Evolutionary conservation across 2,329 filamentous ascomycete genomes (phyloP), one percentile per base, ranked within the genome.

Genomic region (Zymoseptoria tritici): DNA sequence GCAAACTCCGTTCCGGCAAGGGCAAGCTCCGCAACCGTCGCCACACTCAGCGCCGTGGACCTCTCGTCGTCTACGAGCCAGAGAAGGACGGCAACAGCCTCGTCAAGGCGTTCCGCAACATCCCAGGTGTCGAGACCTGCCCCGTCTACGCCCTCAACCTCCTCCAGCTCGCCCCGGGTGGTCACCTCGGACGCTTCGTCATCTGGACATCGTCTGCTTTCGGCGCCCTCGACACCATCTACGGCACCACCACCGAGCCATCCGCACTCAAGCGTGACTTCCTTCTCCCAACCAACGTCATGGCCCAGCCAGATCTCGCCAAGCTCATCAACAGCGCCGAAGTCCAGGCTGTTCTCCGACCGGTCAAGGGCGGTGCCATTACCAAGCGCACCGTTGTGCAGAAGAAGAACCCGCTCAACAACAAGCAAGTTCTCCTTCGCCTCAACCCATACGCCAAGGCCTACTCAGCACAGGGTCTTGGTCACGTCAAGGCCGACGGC

Each of bases 331-430:
- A 99, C 91, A 93, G 89, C 75, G 91, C 90, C 75, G 94, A 99
- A 83, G 89, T 97, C 79, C 94, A 99, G 88, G 90, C 88, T 79
- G 93, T 96, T 62, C 86, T 99, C 75, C 87, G 89, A 73, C 91
- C 88, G 64, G 91, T 92, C 79, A 94, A 92, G 85, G 94, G 94
- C 72, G 86, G 88, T 71, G 86, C 91, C 75, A 81, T 86, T 76
- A 95, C 91, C 80, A 97, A 97, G 87, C 90, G 94, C 76, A 81
- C 83, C 70, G 81, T 84, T 75, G 91, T 96, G 70, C 93, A 97
- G 86, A 99, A 99, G 91, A 97, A 97, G 92, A 99, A 99, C 86
- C 94, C 94, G 75, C 91, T 99, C 71, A 85, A 84, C 81, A 99
- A 99, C 89, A 96, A 91, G 87, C 94, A 97, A 85, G 89, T 99